Evolutionary conservation across 306 rosid species (phyloP).

Genomic region (Alnus glutinosa): DNA sequence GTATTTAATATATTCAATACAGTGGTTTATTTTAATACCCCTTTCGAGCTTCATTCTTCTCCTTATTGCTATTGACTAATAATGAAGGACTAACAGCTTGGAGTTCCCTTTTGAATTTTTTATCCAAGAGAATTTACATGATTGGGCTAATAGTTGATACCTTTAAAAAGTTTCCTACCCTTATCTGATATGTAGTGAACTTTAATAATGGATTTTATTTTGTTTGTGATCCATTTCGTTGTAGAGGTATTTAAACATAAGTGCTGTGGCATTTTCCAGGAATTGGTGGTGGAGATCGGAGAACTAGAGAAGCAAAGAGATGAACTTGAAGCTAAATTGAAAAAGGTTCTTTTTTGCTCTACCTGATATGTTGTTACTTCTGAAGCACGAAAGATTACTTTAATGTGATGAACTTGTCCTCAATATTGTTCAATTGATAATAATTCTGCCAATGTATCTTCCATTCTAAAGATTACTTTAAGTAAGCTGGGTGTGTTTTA

Average conservation of each 20-base stretch:
- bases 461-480: not conserved
- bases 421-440: not conserved
- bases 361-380: not conserved
- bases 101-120: not conserved
- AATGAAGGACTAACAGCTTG: not conserved
- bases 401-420: not conserved
- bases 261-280: slow-evolving; percentile 56
- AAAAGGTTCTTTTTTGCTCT: slow-evolving; percentile 50
- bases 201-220: slow-evolving; percentile 4
- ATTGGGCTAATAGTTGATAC: not conserved
- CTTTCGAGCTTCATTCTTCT: not conserved
- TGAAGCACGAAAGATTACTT: not conserved
- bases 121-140: not conserved
- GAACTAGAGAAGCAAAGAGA: slow-evolving; percentile 70
- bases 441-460: not conserved
- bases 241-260: slow-evolving; percentile 13
- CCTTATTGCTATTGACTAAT: not conserved
- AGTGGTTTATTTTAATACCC: not conserved
- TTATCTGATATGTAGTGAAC: not conserved
- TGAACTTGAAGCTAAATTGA: slow-evolving; percentile 70
- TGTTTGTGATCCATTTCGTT: slow-evolving; percentile 20
- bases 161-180: not conserved
- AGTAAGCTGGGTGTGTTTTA: not conserved
- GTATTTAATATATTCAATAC: not conserved
- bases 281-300: slow-evolving; percentile 61